Percentiles rank a stretch among this genome's conserved stretches.
Conservation (phyloP, 2,329 filamentous ascomycete genomes). For the Lasiodiplodia hormozganensis region DNA sequence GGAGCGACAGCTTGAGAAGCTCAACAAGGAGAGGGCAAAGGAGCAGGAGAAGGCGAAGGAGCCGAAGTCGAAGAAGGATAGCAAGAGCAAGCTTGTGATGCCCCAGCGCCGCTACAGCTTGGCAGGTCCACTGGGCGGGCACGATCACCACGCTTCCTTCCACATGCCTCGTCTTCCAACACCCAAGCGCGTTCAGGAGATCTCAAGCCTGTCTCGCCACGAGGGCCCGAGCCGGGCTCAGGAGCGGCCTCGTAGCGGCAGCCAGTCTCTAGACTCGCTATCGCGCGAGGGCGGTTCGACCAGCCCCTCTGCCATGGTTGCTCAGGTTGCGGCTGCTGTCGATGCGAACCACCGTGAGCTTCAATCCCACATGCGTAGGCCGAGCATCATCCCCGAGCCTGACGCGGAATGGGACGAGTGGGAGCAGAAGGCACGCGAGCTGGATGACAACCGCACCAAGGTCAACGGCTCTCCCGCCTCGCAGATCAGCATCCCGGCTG, state of each 20-base stretch:
- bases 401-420: constrained; percentile 17
- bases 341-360: constrained; percentile 13
- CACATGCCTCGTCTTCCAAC: not conserved
- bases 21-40: not conserved
- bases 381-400: constrained; percentile 14
- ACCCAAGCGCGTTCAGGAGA: constrained; percentile 10
- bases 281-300: not conserved
- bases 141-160: constrained; percentile 1
- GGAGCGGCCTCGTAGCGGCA: constrained; percentile 16
- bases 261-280: constrained; percentile 1
- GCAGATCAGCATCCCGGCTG: constrained; percentile 12
- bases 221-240: not conserved
- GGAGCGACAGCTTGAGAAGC: constrained; percentile 6
- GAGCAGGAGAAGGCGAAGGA: constrained; percentile 17
- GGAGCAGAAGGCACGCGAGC: constrained; percentile 20
- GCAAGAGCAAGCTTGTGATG: constrained; percentile 16
- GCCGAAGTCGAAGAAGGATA: constrained; percentile 22
- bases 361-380: constrained; percentile 6
- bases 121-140: constrained; percentile 15
- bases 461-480: constrained; percentile 19
- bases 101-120: constrained; percentile 20
- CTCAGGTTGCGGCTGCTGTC: constrained; percentile 4
- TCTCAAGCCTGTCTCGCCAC: not conserved
- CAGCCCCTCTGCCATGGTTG: constrained; percentile 3
- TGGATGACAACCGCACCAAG: constrained; percentile 8